Conservation (phyloP, 1,284 basidiomycete species). For the Cutaneotrichosporon mucoides region DNA sequence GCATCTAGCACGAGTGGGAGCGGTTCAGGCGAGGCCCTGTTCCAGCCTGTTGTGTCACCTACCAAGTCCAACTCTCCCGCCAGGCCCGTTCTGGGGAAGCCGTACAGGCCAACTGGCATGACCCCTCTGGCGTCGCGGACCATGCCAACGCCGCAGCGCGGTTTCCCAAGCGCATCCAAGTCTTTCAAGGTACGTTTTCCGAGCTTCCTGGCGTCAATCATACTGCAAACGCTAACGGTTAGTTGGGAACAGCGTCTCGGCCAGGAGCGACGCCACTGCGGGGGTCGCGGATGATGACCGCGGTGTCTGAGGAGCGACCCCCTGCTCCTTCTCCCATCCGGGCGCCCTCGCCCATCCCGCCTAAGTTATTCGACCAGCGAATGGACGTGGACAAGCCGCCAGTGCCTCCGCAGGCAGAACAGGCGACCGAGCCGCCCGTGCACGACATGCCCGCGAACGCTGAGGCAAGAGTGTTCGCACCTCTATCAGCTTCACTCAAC, state of each 20-base stretch:
- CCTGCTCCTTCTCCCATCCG: neutral
- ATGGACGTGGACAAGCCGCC: neutral
- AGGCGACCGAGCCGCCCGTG: neutral
- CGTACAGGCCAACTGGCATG: neutral
- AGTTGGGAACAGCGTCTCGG: neutral
- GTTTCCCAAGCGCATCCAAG: neutral
- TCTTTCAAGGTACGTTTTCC: neutral
- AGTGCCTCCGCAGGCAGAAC: neutral
- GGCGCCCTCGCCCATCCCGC: neutral
- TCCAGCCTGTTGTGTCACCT: slow-evolving; percentile 2
- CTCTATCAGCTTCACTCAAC: neutral
- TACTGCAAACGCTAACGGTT: neutral
- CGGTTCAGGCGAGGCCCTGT: neutral
- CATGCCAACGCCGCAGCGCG: slow-evolving; percentile 6
- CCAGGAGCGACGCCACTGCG: neutral
- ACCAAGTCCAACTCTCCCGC: slow-evolving; percentile 14
- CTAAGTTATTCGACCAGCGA: neutral
- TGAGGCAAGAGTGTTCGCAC: neutral
- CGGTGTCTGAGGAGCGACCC: neutral
- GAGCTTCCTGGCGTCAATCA: too few species aligned
- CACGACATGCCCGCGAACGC: neutral
- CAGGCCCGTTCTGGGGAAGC: slow-evolving; percentile 3
- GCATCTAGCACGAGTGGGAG: neutral
- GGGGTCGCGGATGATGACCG: neutral
- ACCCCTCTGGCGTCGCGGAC: neutral